These are phyloP conservation scores for Hypoxylon sp. DNA, from an alignment of 2,329 filamentous ascomycete species.

Conservation along the genomic window DNA sequence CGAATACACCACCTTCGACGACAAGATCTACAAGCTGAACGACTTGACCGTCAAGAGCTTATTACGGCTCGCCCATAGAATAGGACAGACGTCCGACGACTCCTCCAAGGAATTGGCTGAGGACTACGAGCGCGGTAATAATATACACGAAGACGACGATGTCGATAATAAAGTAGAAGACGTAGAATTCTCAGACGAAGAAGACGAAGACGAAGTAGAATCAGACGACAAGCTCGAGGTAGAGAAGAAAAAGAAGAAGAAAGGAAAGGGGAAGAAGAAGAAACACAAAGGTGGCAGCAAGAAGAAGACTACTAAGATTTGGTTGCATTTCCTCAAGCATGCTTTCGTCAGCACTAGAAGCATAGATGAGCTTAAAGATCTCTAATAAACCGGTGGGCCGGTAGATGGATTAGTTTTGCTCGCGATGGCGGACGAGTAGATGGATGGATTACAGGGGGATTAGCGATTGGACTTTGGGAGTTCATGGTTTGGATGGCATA, in stretches of 20 bases:
- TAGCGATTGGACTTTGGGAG: background rate
- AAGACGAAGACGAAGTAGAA: slow-evolving; percentile 47
- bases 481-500: slow-evolving; percentile 22
- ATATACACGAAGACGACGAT: slow-evolving; percentile 51
- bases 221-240: slow-evolving; percentile 50
- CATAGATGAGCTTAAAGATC: slow-evolving; percentile 72
- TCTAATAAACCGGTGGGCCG: slow-evolving; percentile 38
- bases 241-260: slow-evolving; percentile 67
- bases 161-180: slow-evolving; percentile 48
- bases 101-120: slow-evolving; percentile 47
- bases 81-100: slow-evolving; percentile 69
- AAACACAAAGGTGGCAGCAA: slow-evolving; percentile 68
- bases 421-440: background rate
- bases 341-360: slow-evolving; percentile 84
- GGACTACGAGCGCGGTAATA: slow-evolving; percentile 34
- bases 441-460: background rate
- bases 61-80: slow-evolving; percentile 83
- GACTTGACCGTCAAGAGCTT: slow-evolving; percentile 90
- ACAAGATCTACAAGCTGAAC: slow-evolving; percentile 79
- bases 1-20: slow-evolving; percentile 87
- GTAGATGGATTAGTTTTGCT: slow-evolving; percentile 4
- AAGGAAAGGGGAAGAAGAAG: slow-evolving; percentile 70
- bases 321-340: slow-evolving; percentile 82
- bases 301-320: slow-evolving; percentile 74
- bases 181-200: slow-evolving; percentile 48